These are phyloP conservation scores for Globisporangium emineosum DNA, from an alignment of 352 stramenopile genomes.

Conservation along the genomic window DNA sequence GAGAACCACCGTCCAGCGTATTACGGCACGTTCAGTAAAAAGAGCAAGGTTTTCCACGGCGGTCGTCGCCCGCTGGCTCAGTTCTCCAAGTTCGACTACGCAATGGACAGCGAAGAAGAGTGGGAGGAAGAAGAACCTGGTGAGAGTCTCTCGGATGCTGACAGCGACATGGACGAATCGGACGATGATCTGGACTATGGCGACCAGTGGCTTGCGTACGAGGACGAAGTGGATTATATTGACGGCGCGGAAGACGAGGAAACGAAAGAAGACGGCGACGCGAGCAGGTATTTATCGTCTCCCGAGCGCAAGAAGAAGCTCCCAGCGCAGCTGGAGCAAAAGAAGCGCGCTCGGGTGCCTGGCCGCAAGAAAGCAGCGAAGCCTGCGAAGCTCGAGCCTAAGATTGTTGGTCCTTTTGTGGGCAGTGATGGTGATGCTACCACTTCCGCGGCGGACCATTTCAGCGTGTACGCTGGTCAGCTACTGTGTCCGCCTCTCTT, in stretches of 20 bases:
- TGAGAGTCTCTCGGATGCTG: slow-evolving; percentile 73
- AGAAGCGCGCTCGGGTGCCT: slow-evolving; percentile 31
- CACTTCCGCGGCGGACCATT: slow-evolving; percentile 13
- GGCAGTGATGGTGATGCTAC: slow-evolving; percentile 19
- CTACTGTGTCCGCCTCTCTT: slow-evolving; percentile 34
- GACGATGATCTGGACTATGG: slow-evolving; percentile 82
- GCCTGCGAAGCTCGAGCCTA: slow-evolving; percentile 59
- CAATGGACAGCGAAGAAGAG: slow-evolving; percentile 83
- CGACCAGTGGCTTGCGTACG: slow-evolving; percentile 83
- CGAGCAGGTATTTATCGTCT: slow-evolving; percentile 23
- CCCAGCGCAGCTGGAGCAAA: slow-evolving; percentile 44
- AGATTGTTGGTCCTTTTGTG: slow-evolving; percentile 50
- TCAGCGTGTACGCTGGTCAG: slow-evolving; percentile 23
- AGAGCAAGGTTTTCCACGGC: slow-evolving; percentile 48
- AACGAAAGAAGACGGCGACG: slow-evolving; percentile 18
- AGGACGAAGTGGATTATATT: slow-evolving; percentile 86
- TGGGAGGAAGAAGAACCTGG: slow-evolving; percentile 88
- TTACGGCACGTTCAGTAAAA: slow-evolving; percentile 71
- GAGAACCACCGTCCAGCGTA: slow-evolving; percentile 83
- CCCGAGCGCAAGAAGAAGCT: slow-evolving; percentile 47
- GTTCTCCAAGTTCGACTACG: slow-evolving; percentile 70
- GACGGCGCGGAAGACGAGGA: slow-evolving; percentile 30
- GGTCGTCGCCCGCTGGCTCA: slow-evolving; percentile 63
- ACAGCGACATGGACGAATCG: slow-evolving; percentile 70
- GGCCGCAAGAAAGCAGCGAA: slow-evolving; percentile 56